These are phyloP conservation scores for Acanthamoeba healyi DNA, from an alignment of 208 protist genomes.

Conservation along the genomic window DNA sequence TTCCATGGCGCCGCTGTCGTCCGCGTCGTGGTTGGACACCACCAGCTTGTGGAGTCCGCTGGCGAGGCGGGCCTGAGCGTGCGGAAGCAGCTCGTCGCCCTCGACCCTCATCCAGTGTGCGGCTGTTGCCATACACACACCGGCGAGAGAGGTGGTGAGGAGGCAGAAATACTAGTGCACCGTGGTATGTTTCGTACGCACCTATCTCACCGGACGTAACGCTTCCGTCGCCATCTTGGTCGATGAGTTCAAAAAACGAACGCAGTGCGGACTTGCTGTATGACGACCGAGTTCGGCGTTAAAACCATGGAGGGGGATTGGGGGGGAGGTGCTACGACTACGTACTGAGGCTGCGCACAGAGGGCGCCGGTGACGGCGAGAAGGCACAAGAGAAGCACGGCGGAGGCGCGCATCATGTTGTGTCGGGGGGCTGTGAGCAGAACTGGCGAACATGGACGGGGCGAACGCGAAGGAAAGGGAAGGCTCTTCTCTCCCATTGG, in stretches of 20 bases:
- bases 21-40: constrained; percentile 33
- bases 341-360: background rate
- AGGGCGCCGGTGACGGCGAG: background rate
- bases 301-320: background rate
- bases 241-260: constrained; percentile 63
- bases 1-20: constrained; percentile 52
- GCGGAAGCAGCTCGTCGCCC: constrained; percentile 41
- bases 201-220: constrained; percentile 33
- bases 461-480: too few relatives aligned
- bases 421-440: too few relatives aligned
- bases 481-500: too few relatives aligned
- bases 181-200: too few relatives aligned
- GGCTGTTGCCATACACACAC: background rate
- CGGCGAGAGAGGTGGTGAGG: background rate
- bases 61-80: constrained; percentile 6
- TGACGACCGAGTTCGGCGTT: too few relatives aligned
- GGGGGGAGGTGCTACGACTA: background rate
- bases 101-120: constrained; percentile 47
- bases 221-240: constrained; percentile 3
- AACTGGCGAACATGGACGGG: too few relatives aligned
- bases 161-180: too few relatives aligned
- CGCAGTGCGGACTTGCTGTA: constrained; percentile 45
- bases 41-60: constrained; percentile 52
- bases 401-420: background rate
- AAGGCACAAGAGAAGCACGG: background rate